Conservation (phyloP, 2,329 filamentous ascomycete genomes). For the Colletotrichum falcatum region DNA sequence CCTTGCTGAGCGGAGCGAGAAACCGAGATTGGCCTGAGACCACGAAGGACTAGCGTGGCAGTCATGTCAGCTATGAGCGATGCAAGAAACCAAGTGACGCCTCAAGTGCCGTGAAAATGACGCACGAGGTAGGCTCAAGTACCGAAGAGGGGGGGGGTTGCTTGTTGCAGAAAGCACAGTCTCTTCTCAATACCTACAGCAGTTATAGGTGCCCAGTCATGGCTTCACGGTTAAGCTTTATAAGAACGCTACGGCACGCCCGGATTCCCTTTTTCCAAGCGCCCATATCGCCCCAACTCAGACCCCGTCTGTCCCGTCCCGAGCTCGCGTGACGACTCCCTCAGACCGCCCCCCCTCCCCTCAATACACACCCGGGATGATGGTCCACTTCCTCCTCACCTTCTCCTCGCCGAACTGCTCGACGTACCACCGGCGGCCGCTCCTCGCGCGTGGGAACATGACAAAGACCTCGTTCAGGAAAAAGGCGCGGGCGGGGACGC, state of each 20-base stretch:
- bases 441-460: conserved; percentile 88
- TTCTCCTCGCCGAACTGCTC: conserved; percentile 88
- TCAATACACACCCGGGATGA: conserved; percentile 66
- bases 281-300: neutral
- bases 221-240: neutral
- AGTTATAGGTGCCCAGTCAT: neutral
- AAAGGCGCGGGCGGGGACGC: conserved; percentile 83
- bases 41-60: neutral
- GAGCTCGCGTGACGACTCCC: neutral
- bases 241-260: neutral
- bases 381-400: conserved; percentile 79
- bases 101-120: too few relatives aligned
- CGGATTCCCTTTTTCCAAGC: neutral
- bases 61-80: too few relatives aligned
- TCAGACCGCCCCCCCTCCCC: too few relatives aligned
- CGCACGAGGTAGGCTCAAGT: too few relatives aligned
- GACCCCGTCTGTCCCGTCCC: neutral
- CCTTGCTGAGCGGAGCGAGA: neutral
- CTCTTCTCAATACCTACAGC: too few relatives aligned
- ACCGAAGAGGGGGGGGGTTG: too few relatives aligned
- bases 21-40: neutral
- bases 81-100: too few relatives aligned
- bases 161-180: too few relatives aligned
- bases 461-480: conserved; percentile 87
- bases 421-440: conserved; percentile 87